Evolutionary conservation across 306 rosid species (phyloP).

Genomic region (Lotus japonicus): DNA sequence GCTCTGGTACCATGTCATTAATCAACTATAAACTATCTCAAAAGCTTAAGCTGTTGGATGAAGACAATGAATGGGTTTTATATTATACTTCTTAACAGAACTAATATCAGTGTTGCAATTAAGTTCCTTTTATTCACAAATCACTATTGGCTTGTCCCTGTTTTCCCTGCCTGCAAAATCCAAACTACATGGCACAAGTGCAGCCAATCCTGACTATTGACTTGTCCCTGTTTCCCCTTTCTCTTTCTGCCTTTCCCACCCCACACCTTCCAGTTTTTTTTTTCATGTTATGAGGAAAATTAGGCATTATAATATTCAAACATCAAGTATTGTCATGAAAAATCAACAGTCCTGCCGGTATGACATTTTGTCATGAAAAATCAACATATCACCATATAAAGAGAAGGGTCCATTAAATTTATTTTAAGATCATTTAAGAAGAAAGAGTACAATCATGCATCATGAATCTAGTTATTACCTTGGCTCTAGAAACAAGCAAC

Average conservation of each 20-base stretch:
- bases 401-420: background rate
- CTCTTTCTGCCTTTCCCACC: background rate
- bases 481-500: constrained; percentile 67
- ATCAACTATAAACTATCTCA: too few relatives aligned
- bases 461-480: constrained; percentile 44
- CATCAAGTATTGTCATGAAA: background rate
- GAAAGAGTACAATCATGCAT: constrained; percentile 3
- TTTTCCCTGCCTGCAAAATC: background rate
- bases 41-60: too few relatives aligned
- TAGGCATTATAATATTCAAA: background rate
- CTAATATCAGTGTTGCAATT: background rate
- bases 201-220: background rate
- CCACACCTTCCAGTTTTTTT: background rate
- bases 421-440: constrained; percentile 15
- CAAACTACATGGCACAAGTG: background rate
- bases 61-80: too few relatives aligned
- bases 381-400: constrained; percentile 1
- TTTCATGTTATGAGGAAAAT: background rate
- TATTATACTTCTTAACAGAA: background rate
- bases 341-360: background rate
- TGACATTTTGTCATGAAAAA: background rate
- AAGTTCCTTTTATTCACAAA: background rate
- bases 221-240: background rate
- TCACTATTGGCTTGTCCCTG: background rate
- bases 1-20: too few relatives aligned